phyloP scores from a whole-genome alignment of 495 filamentous ascomycete species.

The Aspergillus saccharolyticus region DNA sequence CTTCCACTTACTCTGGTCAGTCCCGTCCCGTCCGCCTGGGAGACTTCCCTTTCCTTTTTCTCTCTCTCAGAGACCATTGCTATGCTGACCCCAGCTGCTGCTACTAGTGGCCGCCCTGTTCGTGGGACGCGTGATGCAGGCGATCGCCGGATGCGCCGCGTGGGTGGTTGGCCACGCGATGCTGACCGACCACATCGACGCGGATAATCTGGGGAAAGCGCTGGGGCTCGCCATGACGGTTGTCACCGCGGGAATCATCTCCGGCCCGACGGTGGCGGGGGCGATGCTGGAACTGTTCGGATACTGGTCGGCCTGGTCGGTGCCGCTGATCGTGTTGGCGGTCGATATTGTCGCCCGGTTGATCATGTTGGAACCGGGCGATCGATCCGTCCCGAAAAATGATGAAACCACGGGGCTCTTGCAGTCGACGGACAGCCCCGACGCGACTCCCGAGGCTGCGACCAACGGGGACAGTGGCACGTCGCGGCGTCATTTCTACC shows the following conservation, averaged over 20 bases:
- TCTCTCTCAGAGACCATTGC: neutral
- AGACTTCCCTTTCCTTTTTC: neutral
- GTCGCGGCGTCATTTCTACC: slow-evolving; percentile 8
- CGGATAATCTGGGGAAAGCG: slow-evolving; percentile 21
- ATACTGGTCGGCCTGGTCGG: slow-evolving; percentile 10
- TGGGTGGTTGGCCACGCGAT: slow-evolving; percentile 30
- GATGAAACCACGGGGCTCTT: neutral
- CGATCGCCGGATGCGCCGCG: slow-evolving; percentile 21
- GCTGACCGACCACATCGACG: slow-evolving; percentile 23
- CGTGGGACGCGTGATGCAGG: slow-evolving; percentile 27
- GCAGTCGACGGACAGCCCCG: neutral
- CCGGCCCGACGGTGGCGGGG: slow-evolving; percentile 23
- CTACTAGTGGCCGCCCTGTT: slow-evolving; percentile 22
- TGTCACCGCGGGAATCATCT: slow-evolving; percentile 19
- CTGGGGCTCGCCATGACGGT: slow-evolving; percentile 19
- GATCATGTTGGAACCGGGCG: slow-evolving; percentile 10
- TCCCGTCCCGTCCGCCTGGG: no score
- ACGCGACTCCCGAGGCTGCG: no score
- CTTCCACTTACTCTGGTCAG: slow-evolving; percentile 13
- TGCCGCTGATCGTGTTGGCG: slow-evolving; percentile 1
- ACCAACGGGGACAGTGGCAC: neutral
- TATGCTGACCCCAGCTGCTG: slow-evolving; percentile 1
- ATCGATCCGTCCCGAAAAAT: neutral
- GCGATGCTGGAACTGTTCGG: slow-evolving; percentile 16
- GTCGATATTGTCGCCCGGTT: slow-evolving; percentile 5